These are phyloP conservation scores for Kernera saxatilis DNA, from an alignment of 345 rosid species.

Conservation along the genomic window DNA sequence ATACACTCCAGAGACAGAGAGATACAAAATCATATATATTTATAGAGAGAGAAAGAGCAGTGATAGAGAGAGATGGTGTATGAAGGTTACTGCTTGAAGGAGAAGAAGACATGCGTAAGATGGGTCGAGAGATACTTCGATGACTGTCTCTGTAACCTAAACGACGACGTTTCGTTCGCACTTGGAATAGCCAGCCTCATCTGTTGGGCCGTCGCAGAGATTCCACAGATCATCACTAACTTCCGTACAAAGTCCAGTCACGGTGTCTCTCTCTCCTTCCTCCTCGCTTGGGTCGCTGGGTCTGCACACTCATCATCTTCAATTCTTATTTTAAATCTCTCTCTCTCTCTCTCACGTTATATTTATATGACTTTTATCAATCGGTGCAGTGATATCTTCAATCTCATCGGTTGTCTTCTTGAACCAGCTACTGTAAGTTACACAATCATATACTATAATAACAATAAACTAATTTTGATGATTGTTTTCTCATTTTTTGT, in stretches of 20 bases:
- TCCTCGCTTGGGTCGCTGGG: slow-evolving; percentile 98
- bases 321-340: neutral
- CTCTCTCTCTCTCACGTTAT: neutral
- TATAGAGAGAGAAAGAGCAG: slow-evolving; percentile 11
- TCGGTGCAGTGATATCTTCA: slow-evolving; percentile 77
- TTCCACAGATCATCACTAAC: slow-evolving; percentile 93
- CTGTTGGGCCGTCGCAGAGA: slow-evolving; percentile 90
- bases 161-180: slow-evolving; percentile 64
- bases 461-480: neutral
- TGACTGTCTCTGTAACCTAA: slow-evolving; percentile 77
- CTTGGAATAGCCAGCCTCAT: slow-evolving; percentile 65
- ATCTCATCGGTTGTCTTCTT: slow-evolving; percentile 82
- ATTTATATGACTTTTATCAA: neutral
- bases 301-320: slow-evolving; percentile 21
- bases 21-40: neutral
- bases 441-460: neutral
- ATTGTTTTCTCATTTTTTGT: slow-evolving; percentile 10
- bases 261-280: slow-evolving; percentile 85
- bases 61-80: slow-evolving; percentile 35
- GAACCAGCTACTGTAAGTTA: slow-evolving; percentile 96
- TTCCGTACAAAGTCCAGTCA: slow-evolving; percentile 88
- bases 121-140: slow-evolving; percentile 78
- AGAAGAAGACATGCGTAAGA: slow-evolving; percentile 54
- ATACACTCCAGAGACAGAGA: neutral
- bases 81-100: slow-evolving; percentile 46